These are phyloP conservation scores for Yamagishiella unicocca DNA, from an alignment of 139 green algal genomes.

Conservation along the genomic window DNA sequence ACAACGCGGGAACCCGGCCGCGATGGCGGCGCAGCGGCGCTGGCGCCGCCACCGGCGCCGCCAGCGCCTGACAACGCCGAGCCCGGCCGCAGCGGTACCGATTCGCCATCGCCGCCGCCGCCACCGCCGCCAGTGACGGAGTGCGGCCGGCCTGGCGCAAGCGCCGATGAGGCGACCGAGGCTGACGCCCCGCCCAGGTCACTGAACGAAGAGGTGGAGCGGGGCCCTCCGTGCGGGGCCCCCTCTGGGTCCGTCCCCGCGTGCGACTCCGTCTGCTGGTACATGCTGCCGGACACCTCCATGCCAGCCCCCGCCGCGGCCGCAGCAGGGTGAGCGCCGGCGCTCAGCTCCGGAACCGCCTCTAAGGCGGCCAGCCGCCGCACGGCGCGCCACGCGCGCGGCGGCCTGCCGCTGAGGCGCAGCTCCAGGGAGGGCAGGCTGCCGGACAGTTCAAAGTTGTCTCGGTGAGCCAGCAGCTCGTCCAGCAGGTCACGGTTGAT, in stretches of 20 bases:
- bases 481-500: constrained; percentile 55
- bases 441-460: constrained; percentile 61
- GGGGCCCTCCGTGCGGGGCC: neutral
- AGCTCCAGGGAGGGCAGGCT: constrained; percentile 75
- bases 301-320: neutral
- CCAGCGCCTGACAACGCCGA: neutral
- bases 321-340: neutral
- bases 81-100: neutral
- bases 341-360: neutral
- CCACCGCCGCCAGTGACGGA: neutral
- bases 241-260: constrained; percentile 17
- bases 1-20: neutral
- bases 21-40: neutral
- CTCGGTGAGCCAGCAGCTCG: constrained; percentile 53
- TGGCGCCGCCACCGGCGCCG: neutral
- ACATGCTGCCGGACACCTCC: constrained; percentile 5
- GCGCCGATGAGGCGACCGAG: neutral
- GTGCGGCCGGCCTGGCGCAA: neutral
- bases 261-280: constrained; percentile 38
- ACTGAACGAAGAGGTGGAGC: constrained; percentile 1
- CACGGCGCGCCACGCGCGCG: constrained; percentile 51
- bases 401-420: constrained; percentile 63
- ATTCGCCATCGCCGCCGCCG: constrained; percentile 1
- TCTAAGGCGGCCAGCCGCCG: neutral
- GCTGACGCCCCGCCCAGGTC: neutral